Evolutionary conservation across 2,329 filamentous ascomycete genomes (phyloP).

Genomic region (Paecilomyces fulvus): DNA sequence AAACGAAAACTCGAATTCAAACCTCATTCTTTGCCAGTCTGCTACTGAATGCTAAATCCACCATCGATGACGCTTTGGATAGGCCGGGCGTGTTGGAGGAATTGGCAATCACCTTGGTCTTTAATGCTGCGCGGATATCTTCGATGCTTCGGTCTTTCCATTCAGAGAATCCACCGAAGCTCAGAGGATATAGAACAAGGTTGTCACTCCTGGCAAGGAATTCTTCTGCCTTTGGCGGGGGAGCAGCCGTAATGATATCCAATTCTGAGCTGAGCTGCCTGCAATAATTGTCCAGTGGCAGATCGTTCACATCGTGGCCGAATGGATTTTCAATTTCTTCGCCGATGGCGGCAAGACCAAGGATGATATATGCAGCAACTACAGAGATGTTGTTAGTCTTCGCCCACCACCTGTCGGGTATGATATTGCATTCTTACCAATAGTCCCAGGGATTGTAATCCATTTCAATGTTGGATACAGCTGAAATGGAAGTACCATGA

Average conservation of each 20-base stretch:
- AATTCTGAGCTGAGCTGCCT: conserved; percentile 65
- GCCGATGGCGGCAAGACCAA: conserved; percentile 67
- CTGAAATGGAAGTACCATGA: conserved; percentile 74
- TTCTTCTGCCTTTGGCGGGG: conserved; percentile 42
- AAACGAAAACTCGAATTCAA: not conserved
- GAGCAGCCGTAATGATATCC: conserved; percentile 59
- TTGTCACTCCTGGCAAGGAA: conserved; percentile 36
- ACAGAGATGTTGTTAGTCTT: not conserved
- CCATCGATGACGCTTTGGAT: not conserved
- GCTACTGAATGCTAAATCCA: not conserved
- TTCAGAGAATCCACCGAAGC: conserved; percentile 37
- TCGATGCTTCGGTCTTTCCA: conserved; percentile 43
- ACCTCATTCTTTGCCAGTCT: not conserved
- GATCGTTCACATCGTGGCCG: conserved; percentile 73
- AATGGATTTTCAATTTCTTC: conserved; percentile 81
- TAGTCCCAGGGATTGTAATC: conserved; percentile 69
- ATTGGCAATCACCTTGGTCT: conserved; percentile 25
- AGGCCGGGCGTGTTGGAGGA: not conserved
- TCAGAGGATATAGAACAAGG: conserved; percentile 29
- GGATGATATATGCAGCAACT: conserved; percentile 69
- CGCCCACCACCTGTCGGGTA: not conserved
- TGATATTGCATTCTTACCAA: conserved; percentile 32
- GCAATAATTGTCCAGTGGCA: conserved; percentile 69
- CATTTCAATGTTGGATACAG: conserved; percentile 56
- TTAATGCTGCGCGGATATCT: conserved; percentile 37